Conservation (phyloP, 1,284 basidiomycete genomes). For the Ceraceosorus bombacis region DNA sequence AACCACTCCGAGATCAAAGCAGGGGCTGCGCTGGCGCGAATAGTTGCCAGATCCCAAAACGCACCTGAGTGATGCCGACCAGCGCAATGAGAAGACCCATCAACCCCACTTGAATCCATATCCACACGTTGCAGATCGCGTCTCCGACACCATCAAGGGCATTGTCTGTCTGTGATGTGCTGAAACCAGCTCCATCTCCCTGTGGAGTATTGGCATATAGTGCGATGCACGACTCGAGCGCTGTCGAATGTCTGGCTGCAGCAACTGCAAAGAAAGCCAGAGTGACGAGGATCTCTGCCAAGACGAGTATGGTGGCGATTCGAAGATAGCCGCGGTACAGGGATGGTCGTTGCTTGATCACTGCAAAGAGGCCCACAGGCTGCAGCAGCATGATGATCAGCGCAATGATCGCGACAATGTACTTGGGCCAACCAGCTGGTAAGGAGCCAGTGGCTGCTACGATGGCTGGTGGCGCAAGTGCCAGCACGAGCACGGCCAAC, state of each 20-base stretch:
- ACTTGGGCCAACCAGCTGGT: conserved; percentile 34
- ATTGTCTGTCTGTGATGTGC: conserved; percentile 13
- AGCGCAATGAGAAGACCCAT: conserved; percentile 39
- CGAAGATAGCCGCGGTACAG: conserved; percentile 42
- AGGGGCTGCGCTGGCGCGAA: background rate
- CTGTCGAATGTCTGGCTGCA: conserved; percentile 28
- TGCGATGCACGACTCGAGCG: conserved; percentile 24
- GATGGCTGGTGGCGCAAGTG: conserved; percentile 37
- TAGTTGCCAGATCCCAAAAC: background rate
- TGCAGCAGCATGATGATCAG: conserved; percentile 41
- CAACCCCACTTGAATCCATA: conserved; percentile 43
- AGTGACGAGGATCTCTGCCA: conserved; percentile 27
- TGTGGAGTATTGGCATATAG: conserved; percentile 23
- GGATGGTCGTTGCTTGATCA: conserved; percentile 27
- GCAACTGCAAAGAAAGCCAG: conserved; percentile 36
- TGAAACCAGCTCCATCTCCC: conserved; percentile 8
- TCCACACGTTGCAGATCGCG: conserved; percentile 40
- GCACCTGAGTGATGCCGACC: conserved; percentile 33
- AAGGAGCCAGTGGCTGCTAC: conserved; percentile 37
- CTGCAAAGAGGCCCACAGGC: conserved; percentile 30
- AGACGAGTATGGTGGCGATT: conserved; percentile 37
- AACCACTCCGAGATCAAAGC: background rate
- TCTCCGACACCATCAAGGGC: conserved; percentile 16
- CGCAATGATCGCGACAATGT: conserved; percentile 33
- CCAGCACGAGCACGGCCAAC: conserved; percentile 34